Percentiles rank a stretch among this genome's conserved stretches.
phyloP scores from a whole-genome alignment of 192 early-diverging fungal species.

The Chytriomyces sp. region DNA sequence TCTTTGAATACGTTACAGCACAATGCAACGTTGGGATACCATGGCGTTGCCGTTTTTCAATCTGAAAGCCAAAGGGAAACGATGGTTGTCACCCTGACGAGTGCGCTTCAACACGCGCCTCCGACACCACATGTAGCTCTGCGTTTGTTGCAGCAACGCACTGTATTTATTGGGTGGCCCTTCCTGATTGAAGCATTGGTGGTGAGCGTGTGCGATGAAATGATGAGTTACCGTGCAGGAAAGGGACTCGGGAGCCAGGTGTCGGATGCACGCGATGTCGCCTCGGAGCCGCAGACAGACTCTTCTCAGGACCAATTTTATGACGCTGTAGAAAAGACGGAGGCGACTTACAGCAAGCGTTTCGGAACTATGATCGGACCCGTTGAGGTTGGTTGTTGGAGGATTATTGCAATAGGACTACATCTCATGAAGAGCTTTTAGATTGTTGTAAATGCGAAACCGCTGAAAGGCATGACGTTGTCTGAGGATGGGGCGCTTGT shows the following conservation, averaged over 20 bases:
- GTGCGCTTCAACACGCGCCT: constrained; percentile 48
- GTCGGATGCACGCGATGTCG: constrained; percentile 31
- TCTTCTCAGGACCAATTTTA: constrained; percentile 56
- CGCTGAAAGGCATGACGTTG: constrained; percentile 49
- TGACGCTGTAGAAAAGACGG: constrained; percentile 60
- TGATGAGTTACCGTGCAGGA: constrained; percentile 60
- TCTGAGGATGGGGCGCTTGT: constrained; percentile 70
- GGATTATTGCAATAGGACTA: constrained; percentile 59
- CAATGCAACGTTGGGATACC: constrained; percentile 67
- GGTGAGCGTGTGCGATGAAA: constrained; percentile 71
- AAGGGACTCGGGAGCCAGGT: constrained; percentile 5
- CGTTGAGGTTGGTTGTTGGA: too few relatives aligned
- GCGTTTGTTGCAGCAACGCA: constrained; percentile 54
- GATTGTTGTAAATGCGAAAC: constrained; percentile 1
- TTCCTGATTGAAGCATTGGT: constrained; percentile 83
- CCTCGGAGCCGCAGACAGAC: constrained; percentile 42
- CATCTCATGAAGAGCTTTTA: constrained; percentile 57
- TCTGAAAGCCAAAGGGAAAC: constrained; percentile 77
- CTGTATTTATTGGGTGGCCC: constrained; percentile 80
- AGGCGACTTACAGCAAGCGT: constrained; percentile 68
- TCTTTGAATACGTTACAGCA: constrained; percentile 79
- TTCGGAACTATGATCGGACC: constrained; percentile 72
- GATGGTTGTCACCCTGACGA: constrained; percentile 65
- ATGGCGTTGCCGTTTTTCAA: constrained; percentile 86
- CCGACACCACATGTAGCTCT: constrained; percentile 61